Evolutionary conservation across 169 alveolate species (phyloP).

Genomic region (Plasmodium berghei): DNA sequence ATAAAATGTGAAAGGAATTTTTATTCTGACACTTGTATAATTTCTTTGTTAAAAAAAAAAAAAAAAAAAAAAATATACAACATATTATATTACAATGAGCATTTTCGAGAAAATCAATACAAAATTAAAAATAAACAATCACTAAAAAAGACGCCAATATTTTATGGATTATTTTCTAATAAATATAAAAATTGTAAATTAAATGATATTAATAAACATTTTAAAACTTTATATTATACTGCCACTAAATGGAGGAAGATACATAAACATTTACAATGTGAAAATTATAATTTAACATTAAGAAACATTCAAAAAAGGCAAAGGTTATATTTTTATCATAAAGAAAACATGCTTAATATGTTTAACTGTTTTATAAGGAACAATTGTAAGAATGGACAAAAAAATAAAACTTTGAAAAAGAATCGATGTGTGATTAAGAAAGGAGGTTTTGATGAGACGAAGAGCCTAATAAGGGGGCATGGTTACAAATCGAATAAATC

Average conservation of each 20-base stretch:
- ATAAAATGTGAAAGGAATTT: constrained; percentile 25
- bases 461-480: neutral
- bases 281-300: constrained; percentile 44
- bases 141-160: constrained; percentile 9
- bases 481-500: neutral
- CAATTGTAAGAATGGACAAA: neutral
- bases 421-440: neutral
- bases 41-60: constrained; percentile 16
- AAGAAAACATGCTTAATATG: constrained; percentile 3
- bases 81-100: constrained; percentile 27
- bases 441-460: neutral
- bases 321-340: constrained; percentile 10
- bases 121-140: constrained; percentile 22
- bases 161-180: constrained; percentile 28
- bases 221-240: neutral
- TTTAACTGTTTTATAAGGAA: neutral
- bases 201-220: constrained; percentile 14
- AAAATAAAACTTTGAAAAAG: neutral
- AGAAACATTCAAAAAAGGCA: constrained; percentile 44
- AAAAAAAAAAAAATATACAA: constrained; percentile 36
- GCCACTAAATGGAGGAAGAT: neutral
- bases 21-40: constrained; percentile 62
- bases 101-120: constrained; percentile 18
- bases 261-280: constrained; percentile 7
- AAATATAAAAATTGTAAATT: constrained; percentile 29